A percentile compares a stretch with the other conserved stretches of the same genome.
phyloP scores from a whole-genome alignment of 257 asterid genomes.

The Solanum raphanifolium region DNA sequence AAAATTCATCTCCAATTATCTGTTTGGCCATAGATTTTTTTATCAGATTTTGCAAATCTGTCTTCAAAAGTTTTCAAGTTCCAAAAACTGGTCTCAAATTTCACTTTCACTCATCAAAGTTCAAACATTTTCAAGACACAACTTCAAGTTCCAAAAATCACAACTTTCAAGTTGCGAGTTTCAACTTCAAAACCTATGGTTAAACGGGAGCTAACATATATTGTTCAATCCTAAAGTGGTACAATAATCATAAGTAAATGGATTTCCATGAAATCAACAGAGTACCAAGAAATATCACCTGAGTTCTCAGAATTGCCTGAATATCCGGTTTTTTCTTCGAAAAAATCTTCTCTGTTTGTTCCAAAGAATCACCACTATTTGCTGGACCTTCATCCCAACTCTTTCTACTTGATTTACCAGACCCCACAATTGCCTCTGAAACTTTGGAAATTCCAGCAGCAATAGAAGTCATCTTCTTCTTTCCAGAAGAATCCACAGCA shows the following conservation, averaged over 20 bases:
- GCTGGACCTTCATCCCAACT: conserved; percentile 77
- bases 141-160: not conserved
- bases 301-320: conserved; percentile 89
- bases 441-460: conserved; percentile 70
- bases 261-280: not conserved
- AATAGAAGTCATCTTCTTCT: conserved; percentile 60
- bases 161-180: not conserved
- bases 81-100: not conserved
- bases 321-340: conserved; percentile 48
- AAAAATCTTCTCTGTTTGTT: conserved; percentile 35
- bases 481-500: conserved; percentile 59
- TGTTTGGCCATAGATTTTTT: not conserved
- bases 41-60: not conserved
- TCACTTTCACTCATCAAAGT: not conserved
- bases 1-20: not conserved
- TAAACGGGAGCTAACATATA: not conserved
- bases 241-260: not conserved
- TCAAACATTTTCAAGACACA: not conserved
- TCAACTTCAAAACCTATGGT: not conserved
- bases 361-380: conserved; percentile 36
- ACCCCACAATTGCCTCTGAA: conserved; percentile 58
- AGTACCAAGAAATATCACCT: conserved; percentile 26
- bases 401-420: conserved; percentile 57
- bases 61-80: not conserved
- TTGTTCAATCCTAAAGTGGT: not conserved